phyloP scores from a whole-genome alignment of 2,329 filamentous ascomycete genomes.

The Trichoderma hamatum region DNA sequence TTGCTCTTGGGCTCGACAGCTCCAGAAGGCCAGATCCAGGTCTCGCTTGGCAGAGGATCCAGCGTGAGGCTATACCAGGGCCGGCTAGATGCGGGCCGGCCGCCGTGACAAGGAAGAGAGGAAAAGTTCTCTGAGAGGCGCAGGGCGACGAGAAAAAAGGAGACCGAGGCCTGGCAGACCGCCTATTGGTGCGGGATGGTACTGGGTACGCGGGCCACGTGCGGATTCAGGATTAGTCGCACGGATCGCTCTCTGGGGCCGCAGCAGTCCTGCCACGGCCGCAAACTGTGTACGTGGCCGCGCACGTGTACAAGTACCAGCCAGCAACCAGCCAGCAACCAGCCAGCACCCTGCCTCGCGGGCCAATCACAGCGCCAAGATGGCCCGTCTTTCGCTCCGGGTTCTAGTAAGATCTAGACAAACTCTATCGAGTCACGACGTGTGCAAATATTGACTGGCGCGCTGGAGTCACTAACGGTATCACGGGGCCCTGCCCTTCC shows the following conservation, averaged over 20 bases:
- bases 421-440: conserved; percentile 26
- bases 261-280: neutral
- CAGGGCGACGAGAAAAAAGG: conserved; percentile 19
- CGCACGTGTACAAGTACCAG: conserved; percentile 16
- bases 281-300: conserved; percentile 23
- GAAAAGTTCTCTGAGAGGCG: conserved; percentile 1
- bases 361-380: conserved; percentile 12
- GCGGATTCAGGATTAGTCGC: conserved; percentile 12
- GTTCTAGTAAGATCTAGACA: conserved; percentile 25
- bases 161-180: conserved; percentile 16
- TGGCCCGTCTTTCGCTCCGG: conserved; percentile 15
- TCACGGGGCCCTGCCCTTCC: conserved; percentile 6
- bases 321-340: neutral
- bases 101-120: conserved; percentile 17
- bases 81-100: conserved; percentile 25
- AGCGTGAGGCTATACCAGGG: conserved; percentile 6
- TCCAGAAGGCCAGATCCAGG: conserved; percentile 15
- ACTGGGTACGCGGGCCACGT: conserved; percentile 6
- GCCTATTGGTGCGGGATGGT: conserved; percentile 18
- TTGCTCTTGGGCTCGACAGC: neutral
- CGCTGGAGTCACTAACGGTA: conserved; percentile 5
- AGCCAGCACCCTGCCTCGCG: neutral
- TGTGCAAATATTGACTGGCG: neutral
- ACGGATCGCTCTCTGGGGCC: neutral
- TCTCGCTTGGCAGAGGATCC: conserved; percentile 1